phyloP scores from a whole-genome alignment of 805 yeast genomes.

The Starmera caribaea region DNA sequence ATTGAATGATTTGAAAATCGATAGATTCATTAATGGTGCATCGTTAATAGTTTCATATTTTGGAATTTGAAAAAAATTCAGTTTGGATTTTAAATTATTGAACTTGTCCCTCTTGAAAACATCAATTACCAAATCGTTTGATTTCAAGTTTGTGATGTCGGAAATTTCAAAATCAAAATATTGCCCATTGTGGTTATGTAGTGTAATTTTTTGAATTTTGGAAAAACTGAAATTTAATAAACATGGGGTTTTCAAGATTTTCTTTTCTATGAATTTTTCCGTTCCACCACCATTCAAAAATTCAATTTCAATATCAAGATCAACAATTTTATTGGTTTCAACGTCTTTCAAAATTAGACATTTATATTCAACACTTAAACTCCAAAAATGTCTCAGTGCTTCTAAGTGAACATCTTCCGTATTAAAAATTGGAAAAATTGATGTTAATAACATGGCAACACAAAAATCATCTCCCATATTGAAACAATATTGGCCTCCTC shows the following conservation, averaged over 20 bases:
- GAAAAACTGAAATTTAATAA: slow-evolving; percentile 50
- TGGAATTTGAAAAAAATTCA: slow-evolving; percentile 12
- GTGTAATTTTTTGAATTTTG: slow-evolving; percentile 32
- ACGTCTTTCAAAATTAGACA: slow-evolving; percentile 74
- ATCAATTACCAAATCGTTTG: slow-evolving; percentile 24
- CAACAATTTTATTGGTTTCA: slow-evolving; percentile 44
- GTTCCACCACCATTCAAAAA: slow-evolving; percentile 34
- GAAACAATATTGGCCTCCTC: slow-evolving; percentile 88
- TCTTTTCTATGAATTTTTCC: too few species aligned
- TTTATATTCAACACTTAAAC: slow-evolving; percentile 68
- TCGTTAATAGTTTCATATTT: slow-evolving; percentile 11
- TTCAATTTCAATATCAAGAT: slow-evolving; percentile 27
- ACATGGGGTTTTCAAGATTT: slow-evolving; percentile 45
- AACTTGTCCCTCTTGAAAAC: slow-evolving; percentile 34
- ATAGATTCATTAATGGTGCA: slow-evolving; percentile 4
- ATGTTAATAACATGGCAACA: slow-evolving; percentile 57
- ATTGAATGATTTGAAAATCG: slow-evolving; percentile 25
- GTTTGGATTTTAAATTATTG: slow-evolving; percentile 21
- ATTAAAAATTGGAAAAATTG: slow-evolving; percentile 67
- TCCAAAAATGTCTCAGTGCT: slow-evolving; percentile 88
- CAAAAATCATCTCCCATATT: slow-evolving; percentile 47
- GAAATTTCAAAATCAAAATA: slow-evolving; percentile 40
- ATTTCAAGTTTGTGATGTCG: slow-evolving; percentile 25
- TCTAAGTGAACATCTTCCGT: slow-evolving; percentile 60
- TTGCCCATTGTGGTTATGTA: slow-evolving; percentile 29